Evolutionary conservation across 106 monocot species (phyloP).

Genomic region (Iris macrosiphon): DNA sequence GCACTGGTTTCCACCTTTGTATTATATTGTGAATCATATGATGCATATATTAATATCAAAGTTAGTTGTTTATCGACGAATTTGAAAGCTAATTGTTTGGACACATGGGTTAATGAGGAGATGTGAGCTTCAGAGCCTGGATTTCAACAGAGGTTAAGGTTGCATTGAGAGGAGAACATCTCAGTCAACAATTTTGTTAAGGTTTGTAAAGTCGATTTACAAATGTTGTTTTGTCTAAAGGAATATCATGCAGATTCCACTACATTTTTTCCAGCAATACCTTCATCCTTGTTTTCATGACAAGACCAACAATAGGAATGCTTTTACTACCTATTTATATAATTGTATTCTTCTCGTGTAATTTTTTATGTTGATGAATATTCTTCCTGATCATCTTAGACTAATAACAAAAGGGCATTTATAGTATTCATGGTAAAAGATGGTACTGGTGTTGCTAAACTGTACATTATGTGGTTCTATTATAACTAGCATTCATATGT

Average conservation of each 20-base stretch:
- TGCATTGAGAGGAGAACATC: slow-evolving; percentile 51
- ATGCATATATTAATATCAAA: background rate
- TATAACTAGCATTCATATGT: too few species aligned
- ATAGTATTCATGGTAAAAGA: too few species aligned
- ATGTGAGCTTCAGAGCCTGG: slow-evolving; percentile 32
- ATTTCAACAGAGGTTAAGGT: slow-evolving; percentile 27
- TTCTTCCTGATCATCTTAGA: too few species aligned
- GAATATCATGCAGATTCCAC: background rate
- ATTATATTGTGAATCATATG: background rate
- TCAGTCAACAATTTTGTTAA: slow-evolving; percentile 47
- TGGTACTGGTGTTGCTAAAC: too few species aligned
- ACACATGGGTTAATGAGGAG: slow-evolving; percentile 13
- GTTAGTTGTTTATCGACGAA: slow-evolving; percentile 2
- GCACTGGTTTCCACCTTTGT: too few species aligned
- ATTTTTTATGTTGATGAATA: too few species aligned
- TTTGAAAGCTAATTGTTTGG: slow-evolving; percentile 24
- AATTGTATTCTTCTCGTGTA: background rate
- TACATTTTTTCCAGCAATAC: slow-evolving; percentile 3
- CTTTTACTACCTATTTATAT: too few species aligned
- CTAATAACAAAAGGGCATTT: too few species aligned
- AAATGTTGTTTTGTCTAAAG: slow-evolving; percentile 22
- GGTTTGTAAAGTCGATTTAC: slow-evolving; percentile 67
- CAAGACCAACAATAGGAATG: background rate
- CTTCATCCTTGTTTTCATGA: background rate
- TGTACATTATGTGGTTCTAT: too few species aligned